A percentile compares a stretch with the other conserved stretches of the same genome.
Evolutionary conservation across 2,329 filamentous ascomycete species (phyloP).

Genomic region (Alternaria ventricosa): DNA sequence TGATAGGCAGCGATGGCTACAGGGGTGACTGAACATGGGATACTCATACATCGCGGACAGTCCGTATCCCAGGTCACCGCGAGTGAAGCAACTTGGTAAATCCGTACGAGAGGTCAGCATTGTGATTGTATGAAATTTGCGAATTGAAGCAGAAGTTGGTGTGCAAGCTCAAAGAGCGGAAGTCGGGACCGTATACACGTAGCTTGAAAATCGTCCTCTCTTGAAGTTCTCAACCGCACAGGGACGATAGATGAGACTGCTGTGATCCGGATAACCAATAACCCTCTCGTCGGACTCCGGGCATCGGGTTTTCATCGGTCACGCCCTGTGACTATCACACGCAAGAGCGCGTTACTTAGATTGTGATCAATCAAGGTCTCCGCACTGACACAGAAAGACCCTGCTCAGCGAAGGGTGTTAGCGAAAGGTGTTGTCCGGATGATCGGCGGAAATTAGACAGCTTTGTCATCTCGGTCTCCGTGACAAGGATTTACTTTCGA

Average conservation of each 20-base stretch:
- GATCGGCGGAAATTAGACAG: slow-evolving; percentile 1
- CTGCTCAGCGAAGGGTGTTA: background rate
- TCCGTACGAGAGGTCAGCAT: background rate
- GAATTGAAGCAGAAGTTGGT: background rate
- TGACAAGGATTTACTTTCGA: background rate
- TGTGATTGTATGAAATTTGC: background rate
- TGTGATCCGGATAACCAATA: background rate
- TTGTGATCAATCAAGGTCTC: background rate
- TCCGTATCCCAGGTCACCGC: background rate
- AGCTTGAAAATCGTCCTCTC: background rate
- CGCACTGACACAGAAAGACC: background rate
- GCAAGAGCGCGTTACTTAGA: background rate
- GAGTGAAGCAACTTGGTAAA: background rate
- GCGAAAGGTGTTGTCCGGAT: background rate
- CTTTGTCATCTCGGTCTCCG: background rate
- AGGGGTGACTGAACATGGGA: background rate
- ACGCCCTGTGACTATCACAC: background rate
- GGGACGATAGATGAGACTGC: background rate
- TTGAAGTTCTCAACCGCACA: background rate
- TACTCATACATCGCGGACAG: background rate
- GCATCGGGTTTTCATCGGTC: background rate
- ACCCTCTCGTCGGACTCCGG: background rate
- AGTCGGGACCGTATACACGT: background rate
- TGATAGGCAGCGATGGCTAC: background rate
- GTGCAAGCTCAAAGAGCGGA: background rate